Percentiles rank a stretch among this genome's conserved stretches.
These are phyloP conservation scores for Aureobasidium sp. DNA, from an alignment of 2,329 filamentous ascomycete species.

Conservation along the genomic window DNA sequence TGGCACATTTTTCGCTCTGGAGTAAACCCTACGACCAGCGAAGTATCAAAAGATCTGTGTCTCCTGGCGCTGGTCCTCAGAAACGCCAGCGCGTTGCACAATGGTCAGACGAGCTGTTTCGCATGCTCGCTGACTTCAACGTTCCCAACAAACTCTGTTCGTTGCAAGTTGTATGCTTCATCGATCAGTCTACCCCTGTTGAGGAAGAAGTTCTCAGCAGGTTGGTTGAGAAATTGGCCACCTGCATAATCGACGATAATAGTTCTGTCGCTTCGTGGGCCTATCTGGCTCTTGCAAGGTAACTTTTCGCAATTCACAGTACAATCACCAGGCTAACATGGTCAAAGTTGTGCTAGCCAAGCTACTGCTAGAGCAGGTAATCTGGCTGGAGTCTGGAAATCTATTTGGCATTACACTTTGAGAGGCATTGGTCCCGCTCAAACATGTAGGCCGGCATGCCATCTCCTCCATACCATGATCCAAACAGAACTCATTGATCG, in stretches of 20 bases:
- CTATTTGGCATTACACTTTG: conserved; percentile 65
- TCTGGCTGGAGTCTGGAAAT: conserved; percentile 52
- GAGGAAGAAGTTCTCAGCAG: background rate
- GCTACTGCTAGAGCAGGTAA: conserved; percentile 30
- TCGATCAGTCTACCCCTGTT: background rate
- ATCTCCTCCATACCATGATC: conserved; percentile 61
- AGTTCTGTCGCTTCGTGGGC: conserved; percentile 65
- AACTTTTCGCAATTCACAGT: conserved; percentile 23
- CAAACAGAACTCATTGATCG: conserved; percentile 57
- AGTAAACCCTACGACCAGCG: background rate
- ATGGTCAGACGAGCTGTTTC: conserved; percentile 8
- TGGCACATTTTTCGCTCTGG: conserved; percentile 26
- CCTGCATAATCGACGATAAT: conserved; percentile 54
- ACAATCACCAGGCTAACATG: conserved; percentile 19
- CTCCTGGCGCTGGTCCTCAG: background rate
- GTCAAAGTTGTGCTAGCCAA: conserved; percentile 40
- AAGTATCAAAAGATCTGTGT: background rate
- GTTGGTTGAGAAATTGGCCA: background rate
- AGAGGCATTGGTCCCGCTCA: conserved; percentile 60
- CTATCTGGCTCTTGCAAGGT: conserved; percentile 74
- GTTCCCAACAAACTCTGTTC: background rate
- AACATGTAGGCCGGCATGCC: conserved; percentile 68
- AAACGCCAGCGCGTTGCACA: conserved; percentile 3
- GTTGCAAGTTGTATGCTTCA: conserved; percentile 3
- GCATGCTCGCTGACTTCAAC: background rate